These are phyloP conservation scores for Fusarium devonianum DNA, from an alignment of 2,329 filamentous ascomycete genomes.

Conservation along the genomic window DNA sequence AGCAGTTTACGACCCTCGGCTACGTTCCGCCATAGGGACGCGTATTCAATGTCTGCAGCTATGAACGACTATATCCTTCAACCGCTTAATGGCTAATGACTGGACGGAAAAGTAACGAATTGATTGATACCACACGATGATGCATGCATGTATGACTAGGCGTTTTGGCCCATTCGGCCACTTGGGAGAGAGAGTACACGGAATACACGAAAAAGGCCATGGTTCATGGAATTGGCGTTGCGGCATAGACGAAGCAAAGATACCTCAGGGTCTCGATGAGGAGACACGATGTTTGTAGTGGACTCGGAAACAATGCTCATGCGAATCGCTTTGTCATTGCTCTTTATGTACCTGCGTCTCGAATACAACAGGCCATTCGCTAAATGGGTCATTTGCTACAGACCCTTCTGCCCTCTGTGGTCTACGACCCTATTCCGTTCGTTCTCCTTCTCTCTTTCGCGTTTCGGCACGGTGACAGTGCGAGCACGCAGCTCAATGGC, in stretches of 20 bases:
- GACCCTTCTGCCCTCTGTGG: background rate
- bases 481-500: slow-evolving; percentile 7
- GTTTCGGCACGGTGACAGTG: background rate
- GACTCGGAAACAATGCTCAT: slow-evolving; percentile 6
- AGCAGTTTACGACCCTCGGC: too few relatives aligned
- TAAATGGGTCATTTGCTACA: background rate
- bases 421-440: background rate
- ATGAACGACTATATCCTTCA: slow-evolving; percentile 9
- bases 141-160: slow-evolving; percentile 32
- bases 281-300: background rate
- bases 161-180: slow-evolving; percentile 7
- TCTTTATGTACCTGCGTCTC: slow-evolving; percentile 9
- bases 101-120: slow-evolving; percentile 38
- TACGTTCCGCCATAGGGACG: too few relatives aligned
- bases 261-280: slow-evolving; percentile 28
- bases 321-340: slow-evolving; percentile 11
- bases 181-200: slow-evolving; percentile 3
- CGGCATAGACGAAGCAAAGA: slow-evolving; percentile 35
- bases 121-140: slow-evolving; percentile 42
- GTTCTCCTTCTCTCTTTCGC: slow-evolving; percentile 12
- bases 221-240: slow-evolving; percentile 33
- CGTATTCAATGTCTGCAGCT: background rate
- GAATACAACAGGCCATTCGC: background rate
- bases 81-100: slow-evolving; percentile 44
- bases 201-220: slow-evolving; percentile 19